Conservation (phyloP, 257 asterid species). For the Verbena officinalis region DNA sequence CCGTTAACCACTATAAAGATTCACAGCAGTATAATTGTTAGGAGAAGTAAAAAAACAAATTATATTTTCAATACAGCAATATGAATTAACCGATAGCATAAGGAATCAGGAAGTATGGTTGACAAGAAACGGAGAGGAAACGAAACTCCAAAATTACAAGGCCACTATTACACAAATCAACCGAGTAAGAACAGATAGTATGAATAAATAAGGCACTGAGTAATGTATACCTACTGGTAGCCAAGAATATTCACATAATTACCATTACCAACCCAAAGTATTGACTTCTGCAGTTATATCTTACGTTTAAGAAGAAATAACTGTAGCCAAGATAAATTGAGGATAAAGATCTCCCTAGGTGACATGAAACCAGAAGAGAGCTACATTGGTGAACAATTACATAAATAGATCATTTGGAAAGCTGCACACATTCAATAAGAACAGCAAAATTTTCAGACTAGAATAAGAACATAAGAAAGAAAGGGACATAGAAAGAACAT, state of each 20-base stretch:
- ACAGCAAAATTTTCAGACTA: neutral
- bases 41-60: slow-evolving; percentile 4
- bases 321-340: neutral
- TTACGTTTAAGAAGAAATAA: neutral
- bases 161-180: no score
- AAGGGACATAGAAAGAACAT: slow-evolving; percentile 5
- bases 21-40: slow-evolving; percentile 13
- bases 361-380: neutral
- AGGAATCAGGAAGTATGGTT: slow-evolving; percentile 1
- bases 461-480: neutral
- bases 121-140: slow-evolving; percentile 12
- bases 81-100: neutral
- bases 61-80: neutral
- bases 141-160: neutral
- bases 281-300: neutral
- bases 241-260: slow-evolving; percentile 7
- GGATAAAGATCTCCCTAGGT: no score
- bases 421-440: neutral
- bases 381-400: neutral
- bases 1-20: slow-evolving; percentile 66
- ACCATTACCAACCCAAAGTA: neutral
- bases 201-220: neutral
- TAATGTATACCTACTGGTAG: neutral
- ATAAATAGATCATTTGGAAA: neutral
- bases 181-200: neutral